These are phyloP conservation scores for Mycena belliarum DNA, from an alignment of 768 basidiomycete genomes.

Conservation along the genomic window DNA sequence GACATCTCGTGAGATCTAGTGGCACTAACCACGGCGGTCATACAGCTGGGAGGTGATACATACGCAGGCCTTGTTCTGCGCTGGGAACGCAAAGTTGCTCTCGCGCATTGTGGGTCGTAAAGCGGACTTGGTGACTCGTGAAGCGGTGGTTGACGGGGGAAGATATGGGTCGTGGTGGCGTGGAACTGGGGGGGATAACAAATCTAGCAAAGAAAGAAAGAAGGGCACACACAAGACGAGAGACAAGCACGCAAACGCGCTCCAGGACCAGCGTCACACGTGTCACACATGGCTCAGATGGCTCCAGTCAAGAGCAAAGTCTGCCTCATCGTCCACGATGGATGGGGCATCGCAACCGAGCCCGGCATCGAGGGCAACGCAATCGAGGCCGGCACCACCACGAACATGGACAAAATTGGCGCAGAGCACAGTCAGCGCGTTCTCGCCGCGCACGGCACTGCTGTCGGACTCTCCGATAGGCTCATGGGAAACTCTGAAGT, in stretches of 20 bases:
- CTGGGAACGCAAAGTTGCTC: constrained; percentile 92
- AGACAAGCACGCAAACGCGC: neutral
- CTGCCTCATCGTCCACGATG: constrained; percentile 73
- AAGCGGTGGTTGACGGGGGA: neutral
- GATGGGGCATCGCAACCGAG: constrained; percentile 81
- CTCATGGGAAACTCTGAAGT: constrained; percentile 99
- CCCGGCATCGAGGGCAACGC: constrained; percentile 83
- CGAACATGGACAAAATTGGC: constrained; percentile 87
- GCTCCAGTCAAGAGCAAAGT: too few species aligned
- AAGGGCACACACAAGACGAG: neutral
- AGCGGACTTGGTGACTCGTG: neutral
- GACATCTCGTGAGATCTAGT: neutral
- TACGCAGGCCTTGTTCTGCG: constrained; percentile 92
- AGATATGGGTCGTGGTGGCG: too few species aligned
- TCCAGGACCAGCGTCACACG: neutral
- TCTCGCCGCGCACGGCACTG: constrained; percentile 84
- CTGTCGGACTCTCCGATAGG: constrained; percentile 90
- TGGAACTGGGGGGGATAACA: too few species aligned
- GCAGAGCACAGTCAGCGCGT: constrained; percentile 71
- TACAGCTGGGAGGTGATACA: constrained; percentile 94
- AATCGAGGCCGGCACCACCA: constrained; percentile 81
- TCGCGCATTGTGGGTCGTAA: constrained; percentile 68
- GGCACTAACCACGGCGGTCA: constrained; percentile 81
- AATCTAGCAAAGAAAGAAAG: constrained; percentile 1
- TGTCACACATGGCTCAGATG: neutral